phyloP scores from a whole-genome alignment of 805 yeast genomes.

The Zygoascus ofunaensis region DNA sequence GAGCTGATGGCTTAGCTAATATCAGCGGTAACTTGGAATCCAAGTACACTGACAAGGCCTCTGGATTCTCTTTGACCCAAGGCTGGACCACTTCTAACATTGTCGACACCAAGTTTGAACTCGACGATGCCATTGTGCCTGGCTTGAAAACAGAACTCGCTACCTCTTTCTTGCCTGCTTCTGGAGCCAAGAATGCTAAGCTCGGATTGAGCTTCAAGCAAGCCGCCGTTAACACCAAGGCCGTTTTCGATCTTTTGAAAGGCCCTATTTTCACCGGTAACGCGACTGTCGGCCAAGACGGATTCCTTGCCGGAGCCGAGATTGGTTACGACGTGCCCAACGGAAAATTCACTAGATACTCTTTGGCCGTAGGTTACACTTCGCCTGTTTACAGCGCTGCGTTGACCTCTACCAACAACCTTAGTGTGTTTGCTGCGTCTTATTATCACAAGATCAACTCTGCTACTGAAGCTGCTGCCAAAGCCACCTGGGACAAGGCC shows the following conservation, averaged over 20 bases:
- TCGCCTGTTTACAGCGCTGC: slow-evolving; percentile 82
- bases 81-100: slow-evolving; percentile 96
- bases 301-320: slow-evolving; percentile 95
- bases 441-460: slow-evolving; percentile 95
- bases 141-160: slow-evolving; percentile 90
- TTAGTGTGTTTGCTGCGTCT: slow-evolving; percentile 85
- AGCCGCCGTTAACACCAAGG: slow-evolving; percentile 88
- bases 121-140: slow-evolving; percentile 84
- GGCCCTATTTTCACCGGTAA: slow-evolving; percentile 96
- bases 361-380: slow-evolving; percentile 88
- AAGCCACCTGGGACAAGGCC: slow-evolving; percentile 82
- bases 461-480: slow-evolving; percentile 92
- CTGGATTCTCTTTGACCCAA: slow-evolving; percentile 90
- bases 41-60: slow-evolving; percentile 82
- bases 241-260: slow-evolving; percentile 88
- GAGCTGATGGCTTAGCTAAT: slow-evolving; percentile 48
- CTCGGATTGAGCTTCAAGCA: slow-evolving; percentile 85
- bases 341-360: slow-evolving; percentile 88
- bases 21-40: slow-evolving; percentile 86
- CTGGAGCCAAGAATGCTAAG: slow-evolving; percentile 71
- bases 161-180: slow-evolving; percentile 80
- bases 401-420: slow-evolving; percentile 74
- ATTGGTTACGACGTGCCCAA: slow-evolving; percentile 90
- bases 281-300: slow-evolving; percentile 89
- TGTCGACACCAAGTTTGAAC: slow-evolving; percentile 86